Conservation (phyloP, 2,329 filamentous ascomycete species). For the Fusarium redolens region DNA sequence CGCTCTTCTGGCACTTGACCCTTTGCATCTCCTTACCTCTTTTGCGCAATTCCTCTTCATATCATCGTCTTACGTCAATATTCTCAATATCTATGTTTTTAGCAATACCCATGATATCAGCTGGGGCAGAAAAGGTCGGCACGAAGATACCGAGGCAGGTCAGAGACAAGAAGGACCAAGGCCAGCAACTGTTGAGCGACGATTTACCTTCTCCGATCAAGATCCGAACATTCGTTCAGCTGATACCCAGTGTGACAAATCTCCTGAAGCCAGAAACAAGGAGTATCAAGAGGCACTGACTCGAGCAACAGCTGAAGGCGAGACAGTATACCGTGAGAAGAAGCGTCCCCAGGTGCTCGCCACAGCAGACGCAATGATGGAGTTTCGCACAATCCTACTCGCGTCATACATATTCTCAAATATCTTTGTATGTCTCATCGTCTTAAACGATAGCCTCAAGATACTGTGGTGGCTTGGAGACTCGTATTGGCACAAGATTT, state of each 20-base stretch:
- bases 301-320: background rate
- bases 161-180: background rate
- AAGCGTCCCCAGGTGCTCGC: background rate
- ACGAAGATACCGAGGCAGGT: background rate
- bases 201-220: background rate
- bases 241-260: background rate
- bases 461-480: background rate
- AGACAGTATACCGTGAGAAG: fast-evolving
- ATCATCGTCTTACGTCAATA: slow-evolving; percentile 4
- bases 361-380: background rate
- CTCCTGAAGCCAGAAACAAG: background rate
- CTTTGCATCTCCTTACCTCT: background rate
- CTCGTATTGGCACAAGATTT: slow-evolving; percentile 1
- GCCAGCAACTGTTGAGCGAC: background rate
- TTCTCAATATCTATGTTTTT: slow-evolving; percentile 10
- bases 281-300: background rate
- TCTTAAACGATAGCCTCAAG: slow-evolving; percentile 1
- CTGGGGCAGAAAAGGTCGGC: background rate
- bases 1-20: background rate
- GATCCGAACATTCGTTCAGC: background rate
- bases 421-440: background rate
- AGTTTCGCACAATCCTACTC: slow-evolving; percentile 8
- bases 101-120: slow-evolving; percentile 10
- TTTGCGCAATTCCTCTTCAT: slow-evolving; percentile 2
- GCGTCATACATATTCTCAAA: slow-evolving; percentile 10